A percentile compares a stretch with the other conserved stretches of the same genome.
Evolutionary conservation across 805 yeast genomes (phyloP).

Genomic region (Cephaloascus albidus): DNA sequence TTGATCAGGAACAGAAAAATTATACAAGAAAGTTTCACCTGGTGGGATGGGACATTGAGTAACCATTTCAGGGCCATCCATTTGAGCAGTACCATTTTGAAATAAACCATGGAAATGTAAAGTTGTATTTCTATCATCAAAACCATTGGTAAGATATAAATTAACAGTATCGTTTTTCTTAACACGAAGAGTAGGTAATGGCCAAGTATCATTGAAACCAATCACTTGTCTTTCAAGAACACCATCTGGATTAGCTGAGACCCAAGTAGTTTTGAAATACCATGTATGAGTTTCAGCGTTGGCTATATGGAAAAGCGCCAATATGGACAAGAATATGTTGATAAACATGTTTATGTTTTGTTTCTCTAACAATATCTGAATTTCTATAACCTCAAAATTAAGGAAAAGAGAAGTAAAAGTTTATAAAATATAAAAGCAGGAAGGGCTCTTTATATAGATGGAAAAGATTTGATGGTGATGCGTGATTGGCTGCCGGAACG

Average conservation of each 20-base stretch:
- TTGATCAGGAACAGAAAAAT: constrained; percentile 80
- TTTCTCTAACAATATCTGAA: too few species aligned
- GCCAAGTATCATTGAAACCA: constrained; percentile 67
- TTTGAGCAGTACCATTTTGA: constrained; percentile 61
- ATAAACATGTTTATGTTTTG: too few species aligned
- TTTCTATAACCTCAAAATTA: too few species aligned
- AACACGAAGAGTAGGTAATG: constrained; percentile 79
- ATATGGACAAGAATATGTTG: too few species aligned
- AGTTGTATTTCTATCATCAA: constrained; percentile 59
- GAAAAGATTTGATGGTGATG: too few species aligned
- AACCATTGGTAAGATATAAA: constrained; percentile 67
- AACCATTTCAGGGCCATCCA: constrained; percentile 89
- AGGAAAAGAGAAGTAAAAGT: too few species aligned
- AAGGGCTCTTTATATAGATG: too few species aligned
- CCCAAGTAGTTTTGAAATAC: constrained; percentile 62
- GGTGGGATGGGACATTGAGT: constrained; percentile 92
- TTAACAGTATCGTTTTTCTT: constrained; percentile 72
- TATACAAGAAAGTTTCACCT: constrained; percentile 64
- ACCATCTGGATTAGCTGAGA: constrained; percentile 63
- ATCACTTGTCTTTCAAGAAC: constrained; percentile 42
- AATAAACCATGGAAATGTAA: constrained; percentile 94
- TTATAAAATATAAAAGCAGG: too few species aligned
- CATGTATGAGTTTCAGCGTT: constrained; percentile 48
- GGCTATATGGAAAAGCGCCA: neutral
- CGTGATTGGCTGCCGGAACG: too few species aligned